Percentiles rank a stretch among this genome's conserved stretches.
phyloP scores from a whole-genome alignment of 225 moss, liverwort and hornwort species.

The Bryum argenteum region DNA sequence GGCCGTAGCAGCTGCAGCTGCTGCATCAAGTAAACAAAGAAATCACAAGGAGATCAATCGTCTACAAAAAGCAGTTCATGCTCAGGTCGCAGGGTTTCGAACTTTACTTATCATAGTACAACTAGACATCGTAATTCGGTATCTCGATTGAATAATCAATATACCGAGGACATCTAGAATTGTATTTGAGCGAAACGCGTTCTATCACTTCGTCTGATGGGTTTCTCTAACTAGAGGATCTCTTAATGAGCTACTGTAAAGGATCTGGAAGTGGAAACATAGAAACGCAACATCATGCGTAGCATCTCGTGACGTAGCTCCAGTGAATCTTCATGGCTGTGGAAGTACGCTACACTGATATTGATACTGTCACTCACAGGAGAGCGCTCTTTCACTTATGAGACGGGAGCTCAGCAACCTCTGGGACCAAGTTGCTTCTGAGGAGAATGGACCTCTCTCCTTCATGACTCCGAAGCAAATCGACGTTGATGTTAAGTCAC shows the following conservation, averaged over 20 bases:
- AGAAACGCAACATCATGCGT: not conserved
- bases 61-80: conserved; percentile 64
- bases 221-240: not conserved
- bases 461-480: conserved; percentile 41
- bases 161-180: not conserved
- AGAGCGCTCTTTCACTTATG: conserved; percentile 77
- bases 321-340: not conserved
- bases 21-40: conserved; percentile 70
- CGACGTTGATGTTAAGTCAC: conserved; percentile 31
- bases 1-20: conserved; percentile 89
- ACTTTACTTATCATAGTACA: too few species aligned
- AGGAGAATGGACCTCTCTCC: conserved; percentile 52
- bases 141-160: not conserved
- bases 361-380: conserved; percentile 42
- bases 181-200: conserved; percentile 20
- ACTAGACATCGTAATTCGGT: not conserved
- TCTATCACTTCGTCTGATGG: not conserved
- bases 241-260: not conserved
- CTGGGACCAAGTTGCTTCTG: conserved; percentile 60
- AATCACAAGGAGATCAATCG: conserved; percentile 67
- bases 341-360: conserved; percentile 9
- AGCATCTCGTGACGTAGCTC: not conserved
- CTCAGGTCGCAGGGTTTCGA: conserved; percentile 45
- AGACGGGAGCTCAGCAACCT: conserved; percentile 85
- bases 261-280: not conserved